Evolutionary conservation across 768 basidiomycete species (phyloP).

Genomic region (Suillus paluster): DNA sequence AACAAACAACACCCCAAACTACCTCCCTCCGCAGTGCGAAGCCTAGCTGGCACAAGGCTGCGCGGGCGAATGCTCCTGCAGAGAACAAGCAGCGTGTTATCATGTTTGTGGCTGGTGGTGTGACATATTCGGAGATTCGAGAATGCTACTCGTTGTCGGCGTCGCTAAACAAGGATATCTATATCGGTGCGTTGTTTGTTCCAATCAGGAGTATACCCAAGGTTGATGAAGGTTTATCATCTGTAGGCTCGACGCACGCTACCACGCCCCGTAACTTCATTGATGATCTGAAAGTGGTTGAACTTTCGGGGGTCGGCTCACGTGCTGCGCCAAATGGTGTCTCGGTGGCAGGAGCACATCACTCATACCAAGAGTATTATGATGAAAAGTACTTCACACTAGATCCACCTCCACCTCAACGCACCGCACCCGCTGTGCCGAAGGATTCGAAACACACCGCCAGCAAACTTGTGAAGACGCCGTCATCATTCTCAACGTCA

Average conservation of each 20-base stretch:
- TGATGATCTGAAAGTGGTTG: conserved; percentile 86
- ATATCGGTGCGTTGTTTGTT: conserved; percentile 66
- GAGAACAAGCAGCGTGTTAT: conserved; percentile 77
- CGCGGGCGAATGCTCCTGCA: conserved; percentile 52
- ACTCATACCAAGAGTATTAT: conserved; percentile 75
- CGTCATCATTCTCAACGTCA: conserved; percentile 56
- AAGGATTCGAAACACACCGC: conserved; percentile 35
- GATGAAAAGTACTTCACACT: conserved; percentile 77
- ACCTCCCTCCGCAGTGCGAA: conserved; percentile 88
- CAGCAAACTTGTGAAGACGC: conserved; percentile 38
- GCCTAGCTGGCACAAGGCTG: conserved; percentile 87
- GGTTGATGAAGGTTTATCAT: background rate
- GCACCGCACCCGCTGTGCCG: conserved; percentile 8
- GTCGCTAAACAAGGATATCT: conserved; percentile 82
- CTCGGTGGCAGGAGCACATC: conserved; percentile 48
- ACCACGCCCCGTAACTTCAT: conserved; percentile 84
- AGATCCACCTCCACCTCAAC: conserved; percentile 54
- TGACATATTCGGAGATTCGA: conserved; percentile 95
- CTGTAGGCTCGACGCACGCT: conserved; percentile 87
- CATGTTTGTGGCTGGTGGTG: conserved; percentile 92
- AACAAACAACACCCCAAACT: conserved; percentile 56
- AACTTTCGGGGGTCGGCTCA: conserved; percentile 86
- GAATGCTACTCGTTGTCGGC: conserved; percentile 82
- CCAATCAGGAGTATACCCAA: conserved; percentile 67
- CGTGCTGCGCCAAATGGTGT: conserved; percentile 72